Percentiles rank a stretch among this genome's conserved stretches.
These are phyloP conservation scores for Pyrenophora tritici-repentis DNA, from an alignment of 2,329 filamentous ascomycete genomes.

Conservation along the genomic window DNA sequence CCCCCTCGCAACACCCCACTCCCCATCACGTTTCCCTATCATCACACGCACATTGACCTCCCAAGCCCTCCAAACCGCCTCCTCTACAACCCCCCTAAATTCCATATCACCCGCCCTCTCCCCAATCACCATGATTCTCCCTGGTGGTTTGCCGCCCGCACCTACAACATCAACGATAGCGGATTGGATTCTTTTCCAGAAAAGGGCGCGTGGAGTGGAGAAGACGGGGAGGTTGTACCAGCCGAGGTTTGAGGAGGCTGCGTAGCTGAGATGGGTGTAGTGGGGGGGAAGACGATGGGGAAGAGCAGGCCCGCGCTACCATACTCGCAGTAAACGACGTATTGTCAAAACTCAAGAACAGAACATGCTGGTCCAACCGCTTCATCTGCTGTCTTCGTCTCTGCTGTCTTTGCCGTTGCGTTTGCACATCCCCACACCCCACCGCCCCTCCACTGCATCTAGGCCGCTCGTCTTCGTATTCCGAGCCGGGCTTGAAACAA, in stretches of 20 bases:
- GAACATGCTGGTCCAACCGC: constrained; percentile 18
- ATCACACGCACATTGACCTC: too few relatives aligned
- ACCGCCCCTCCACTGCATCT: neutral
- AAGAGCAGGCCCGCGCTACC: too few relatives aligned
- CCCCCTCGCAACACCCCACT: neutral
- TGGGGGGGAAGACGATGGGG: constrained; percentile 3
- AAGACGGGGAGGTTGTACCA: constrained; percentile 35
- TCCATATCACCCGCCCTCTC: constrained; percentile 27
- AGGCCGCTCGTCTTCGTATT: too few relatives aligned
- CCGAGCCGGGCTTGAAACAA: too few relatives aligned
- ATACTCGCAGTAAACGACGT: constrained; percentile 31
- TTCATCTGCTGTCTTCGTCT: neutral
- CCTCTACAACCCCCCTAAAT: constrained; percentile 27
- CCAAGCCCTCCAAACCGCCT: constrained; percentile 16
- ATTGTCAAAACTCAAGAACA: constrained; percentile 36
- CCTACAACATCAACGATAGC: constrained; percentile 21
- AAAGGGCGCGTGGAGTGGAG: constrained; percentile 27
- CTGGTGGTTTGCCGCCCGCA: constrained; percentile 16
- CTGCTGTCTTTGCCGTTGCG: neutral
- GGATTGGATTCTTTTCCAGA: constrained; percentile 31
- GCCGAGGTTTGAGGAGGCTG: constrained; percentile 24
- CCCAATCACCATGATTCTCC: constrained; percentile 31
- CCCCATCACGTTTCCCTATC: neutral
- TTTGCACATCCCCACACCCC: constrained; percentile 11
- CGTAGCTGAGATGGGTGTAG: constrained; percentile 6